A percentile compares a stretch with the other conserved stretches of the same genome.
Conservation (phyloP, 805 yeast species). For the Clavispora asparagi region DNA sequence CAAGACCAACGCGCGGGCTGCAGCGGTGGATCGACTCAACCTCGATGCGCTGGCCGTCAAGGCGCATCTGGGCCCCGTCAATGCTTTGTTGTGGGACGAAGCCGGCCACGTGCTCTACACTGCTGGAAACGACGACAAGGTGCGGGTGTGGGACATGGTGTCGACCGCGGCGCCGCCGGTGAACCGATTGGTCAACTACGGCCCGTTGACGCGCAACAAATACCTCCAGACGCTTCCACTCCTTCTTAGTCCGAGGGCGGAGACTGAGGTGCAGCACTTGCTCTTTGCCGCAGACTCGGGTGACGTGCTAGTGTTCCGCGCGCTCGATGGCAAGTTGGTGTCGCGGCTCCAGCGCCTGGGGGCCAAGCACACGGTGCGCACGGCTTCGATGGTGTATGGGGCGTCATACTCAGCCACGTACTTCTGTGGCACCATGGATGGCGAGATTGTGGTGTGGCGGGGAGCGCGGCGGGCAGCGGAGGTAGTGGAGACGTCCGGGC, state of each 20-base stretch:
- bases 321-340: slow-evolving; percentile 58
- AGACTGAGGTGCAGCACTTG: slow-evolving; percentile 52
- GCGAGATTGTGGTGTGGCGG: slow-evolving; percentile 57
- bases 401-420: slow-evolving; percentile 43
- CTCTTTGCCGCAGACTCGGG: slow-evolving; percentile 76
- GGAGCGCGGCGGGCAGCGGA: slow-evolving; percentile 4
- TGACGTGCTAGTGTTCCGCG: slow-evolving; percentile 55
- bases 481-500: background rate
- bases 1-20: slow-evolving; percentile 28
- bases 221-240: slow-evolving; percentile 47
- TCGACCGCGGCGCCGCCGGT: slow-evolving; percentile 34
- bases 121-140: slow-evolving; percentile 75
- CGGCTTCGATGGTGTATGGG: slow-evolving; percentile 49
- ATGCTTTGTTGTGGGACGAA: slow-evolving; percentile 73
- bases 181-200: slow-evolving; percentile 68
- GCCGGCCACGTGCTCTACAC: slow-evolving; percentile 58
- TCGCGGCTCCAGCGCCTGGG: slow-evolving; percentile 48
- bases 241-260: slow-evolving; percentile 45
- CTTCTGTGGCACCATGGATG: slow-evolving; percentile 63
- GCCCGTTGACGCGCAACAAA: slow-evolving; percentile 69
- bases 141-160: slow-evolving; percentile 70
- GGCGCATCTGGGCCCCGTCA: slow-evolving; percentile 76
- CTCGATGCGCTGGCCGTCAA: slow-evolving; percentile 34
- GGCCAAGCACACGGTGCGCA: slow-evolving; percentile 35
- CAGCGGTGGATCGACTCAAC: slow-evolving; percentile 16